Conservation (phyloP, 345 rosid genomes). For the Salix exigua region DNA sequence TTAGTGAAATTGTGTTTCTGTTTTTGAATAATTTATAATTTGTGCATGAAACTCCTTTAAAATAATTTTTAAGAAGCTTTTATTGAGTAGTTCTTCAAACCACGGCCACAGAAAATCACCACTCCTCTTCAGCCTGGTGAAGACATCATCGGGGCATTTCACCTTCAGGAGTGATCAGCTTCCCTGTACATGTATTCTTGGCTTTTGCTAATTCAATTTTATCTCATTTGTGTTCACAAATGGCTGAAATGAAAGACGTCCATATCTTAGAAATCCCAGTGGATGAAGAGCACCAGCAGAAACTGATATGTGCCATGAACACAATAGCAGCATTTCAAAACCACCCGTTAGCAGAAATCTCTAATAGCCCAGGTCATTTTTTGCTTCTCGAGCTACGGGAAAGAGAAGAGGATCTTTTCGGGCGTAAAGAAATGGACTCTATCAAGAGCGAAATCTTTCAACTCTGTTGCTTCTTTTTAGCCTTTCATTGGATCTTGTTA, state of each 20-base stretch:
- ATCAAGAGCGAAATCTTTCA: slow-evolving; percentile 81
- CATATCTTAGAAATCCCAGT: slow-evolving; percentile 84
- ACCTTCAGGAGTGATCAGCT: slow-evolving; percentile 67
- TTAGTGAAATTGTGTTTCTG: too few species aligned
- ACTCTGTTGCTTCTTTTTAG: slow-evolving; percentile 63
- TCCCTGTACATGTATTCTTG: not conserved
- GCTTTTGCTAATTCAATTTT: not conserved
- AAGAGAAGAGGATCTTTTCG: slow-evolving; percentile 69
- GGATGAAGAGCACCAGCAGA: slow-evolving; percentile 66
- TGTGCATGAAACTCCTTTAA: too few species aligned
- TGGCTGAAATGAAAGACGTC: slow-evolving; percentile 58
- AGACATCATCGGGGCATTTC: slow-evolving; percentile 50
- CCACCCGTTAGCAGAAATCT: slow-evolving; percentile 88
- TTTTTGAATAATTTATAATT: too few species aligned
- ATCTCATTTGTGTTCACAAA: slow-evolving; percentile 1
- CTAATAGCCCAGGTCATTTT: slow-evolving; percentile 85
- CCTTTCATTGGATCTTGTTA: slow-evolving; percentile 68
- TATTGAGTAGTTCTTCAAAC: too few species aligned
- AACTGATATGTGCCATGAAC: slow-evolving; percentile 30
- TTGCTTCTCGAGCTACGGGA: slow-evolving; percentile 91
- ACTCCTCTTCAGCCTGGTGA: slow-evolving; percentile 28
- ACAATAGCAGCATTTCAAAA: slow-evolving; percentile 60
- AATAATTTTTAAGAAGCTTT: too few species aligned
- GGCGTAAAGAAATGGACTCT: slow-evolving; percentile 58
- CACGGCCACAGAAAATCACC: too few species aligned